Evolutionary conservation across 306 rosid species (phyloP), one percentile per base, ranked within the genome.

Genomic region (Parietaria judaica): DNA sequence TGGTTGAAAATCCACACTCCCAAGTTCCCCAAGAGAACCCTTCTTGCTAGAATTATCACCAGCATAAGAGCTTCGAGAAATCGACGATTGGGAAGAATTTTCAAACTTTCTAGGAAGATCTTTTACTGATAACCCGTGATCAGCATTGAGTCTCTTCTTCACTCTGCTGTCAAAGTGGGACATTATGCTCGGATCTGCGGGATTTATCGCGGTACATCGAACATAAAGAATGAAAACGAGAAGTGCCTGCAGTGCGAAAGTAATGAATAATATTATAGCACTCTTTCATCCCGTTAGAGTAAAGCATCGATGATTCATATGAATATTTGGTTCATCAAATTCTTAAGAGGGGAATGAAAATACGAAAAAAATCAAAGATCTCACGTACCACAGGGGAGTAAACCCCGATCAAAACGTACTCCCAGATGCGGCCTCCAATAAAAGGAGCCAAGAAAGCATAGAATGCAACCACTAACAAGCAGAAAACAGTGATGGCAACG

Each of bases 171-270:
- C 81, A 77, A 88, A 91, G 74, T 76, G 85, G 68, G 82, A 82
- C 92, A 91, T 88, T 57, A 91, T 91, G 71, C 98, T 94, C 5
- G 98, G 96, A 80, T 91, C 98, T 7, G 98, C 96, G 39, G 98
- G 98, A 77, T 91, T 91, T 63, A 91, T 91, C 63, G 98, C 98
- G 35, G 98, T 91, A 68, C 95, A 91, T 72, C 98, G 85, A 59
- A 84, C 74, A 58, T 91, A 91, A 76, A 91, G 94, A 80, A 88
- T 82, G 79, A 91, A 91, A 67, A 91, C 96, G 55, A 74, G 72
- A 65, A 91, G 86, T 70, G 90, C 98, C 98, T 91, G 94, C 76
- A 78, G 69, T 78, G 46, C 73, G 66, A 76, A 71, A 74, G 41
- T 68, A 60, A 79, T 41, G 67, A 60, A 71, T 80, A 64, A 60